These are phyloP conservation scores for Leccinum rimulosum DNA, from an alignment of 768 basidiomycete species.

Conservation along the genomic window DNA sequence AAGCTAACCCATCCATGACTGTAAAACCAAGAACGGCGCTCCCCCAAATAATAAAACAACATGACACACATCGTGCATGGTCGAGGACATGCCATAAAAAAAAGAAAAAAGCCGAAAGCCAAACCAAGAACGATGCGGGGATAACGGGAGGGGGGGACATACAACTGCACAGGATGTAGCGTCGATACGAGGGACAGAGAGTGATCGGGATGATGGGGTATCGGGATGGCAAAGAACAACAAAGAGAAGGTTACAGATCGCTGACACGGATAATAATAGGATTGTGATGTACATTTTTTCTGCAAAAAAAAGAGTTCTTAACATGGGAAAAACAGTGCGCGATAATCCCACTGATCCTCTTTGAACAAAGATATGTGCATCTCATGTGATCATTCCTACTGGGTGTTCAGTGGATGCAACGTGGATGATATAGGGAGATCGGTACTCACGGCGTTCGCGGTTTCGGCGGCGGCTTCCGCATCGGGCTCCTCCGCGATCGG, in stretches of 20 bases:
- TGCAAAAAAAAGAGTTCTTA: constrained; percentile 19
- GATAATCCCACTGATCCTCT: constrained; percentile 12
- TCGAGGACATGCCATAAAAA: constrained; percentile 9
- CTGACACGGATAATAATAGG: constrained; percentile 35
- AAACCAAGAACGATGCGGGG: constrained; percentile 23
- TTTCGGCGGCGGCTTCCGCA: constrained; percentile 40
- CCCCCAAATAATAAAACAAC: constrained; percentile 14
- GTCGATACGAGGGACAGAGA: constrained; percentile 5
- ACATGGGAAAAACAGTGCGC: constrained; percentile 12
- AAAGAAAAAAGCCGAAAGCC: constrained; percentile 17
- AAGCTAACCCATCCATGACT: neutral
- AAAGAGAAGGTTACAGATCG: constrained; percentile 23
- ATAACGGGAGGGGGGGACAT: constrained; percentile 6
- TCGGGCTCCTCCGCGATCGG: constrained; percentile 60
- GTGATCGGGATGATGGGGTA: constrained; percentile 16
- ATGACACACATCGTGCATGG: constrained; percentile 11
- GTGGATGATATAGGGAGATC: neutral
- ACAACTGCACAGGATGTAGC: constrained; percentile 22
- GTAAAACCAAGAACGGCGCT: constrained; percentile 10
- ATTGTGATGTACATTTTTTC: constrained; percentile 32
- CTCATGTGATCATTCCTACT: constrained; percentile 21
- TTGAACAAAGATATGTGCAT: constrained; percentile 13
- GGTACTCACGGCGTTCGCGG: constrained; percentile 30
- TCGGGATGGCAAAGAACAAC: constrained; percentile 6
- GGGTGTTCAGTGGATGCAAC: neutral